Percentiles rank a stretch among this genome's conserved stretches.
Conservation (phyloP, 768 basidiomycete species). For the Russula earlei region DNA sequence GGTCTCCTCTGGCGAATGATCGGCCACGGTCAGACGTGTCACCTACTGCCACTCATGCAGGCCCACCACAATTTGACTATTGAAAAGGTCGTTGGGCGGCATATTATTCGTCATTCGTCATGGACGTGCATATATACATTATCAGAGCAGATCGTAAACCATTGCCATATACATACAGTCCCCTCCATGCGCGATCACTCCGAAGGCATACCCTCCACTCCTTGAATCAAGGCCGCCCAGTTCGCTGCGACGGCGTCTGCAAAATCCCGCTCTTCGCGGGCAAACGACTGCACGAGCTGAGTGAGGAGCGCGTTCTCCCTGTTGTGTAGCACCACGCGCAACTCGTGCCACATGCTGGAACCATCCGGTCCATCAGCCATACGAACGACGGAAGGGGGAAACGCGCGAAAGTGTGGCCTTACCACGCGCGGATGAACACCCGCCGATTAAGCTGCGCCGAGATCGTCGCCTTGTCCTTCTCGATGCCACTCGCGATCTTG, state of each 20-base stretch:
- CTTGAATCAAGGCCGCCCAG: slow-evolving; percentile 66
- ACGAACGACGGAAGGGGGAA: not conserved
- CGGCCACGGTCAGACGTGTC: not conserved
- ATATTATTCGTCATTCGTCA: not conserved
- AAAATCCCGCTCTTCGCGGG: slow-evolving; percentile 64
- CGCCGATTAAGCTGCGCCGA: slow-evolving; percentile 64
- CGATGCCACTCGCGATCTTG: slow-evolving; percentile 56
- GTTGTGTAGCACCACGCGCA: slow-evolving; percentile 88
- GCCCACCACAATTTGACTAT: not conserved
- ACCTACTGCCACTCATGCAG: not conserved
- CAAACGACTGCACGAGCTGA: slow-evolving; percentile 61
- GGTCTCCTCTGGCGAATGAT: too few species aligned
- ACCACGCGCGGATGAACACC: slow-evolving; percentile 85
- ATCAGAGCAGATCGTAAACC: slow-evolving; percentile 10
- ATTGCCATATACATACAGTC: not conserved
- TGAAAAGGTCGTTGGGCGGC: not conserved
- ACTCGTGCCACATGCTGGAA: slow-evolving; percentile 85
- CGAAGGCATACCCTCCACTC: slow-evolving; percentile 74
- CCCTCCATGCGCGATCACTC: slow-evolving; percentile 40
- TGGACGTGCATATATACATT: not conserved
- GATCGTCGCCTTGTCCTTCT: slow-evolving; percentile 81
- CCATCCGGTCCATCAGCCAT: not conserved
- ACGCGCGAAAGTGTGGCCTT: slow-evolving; percentile 21
- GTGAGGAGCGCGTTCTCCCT: slow-evolving; percentile 78
- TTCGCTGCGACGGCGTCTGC: slow-evolving; percentile 51